Conservation (phyloP, 176 grass and related monocot species). For the Raddia distichophylla region DNA sequence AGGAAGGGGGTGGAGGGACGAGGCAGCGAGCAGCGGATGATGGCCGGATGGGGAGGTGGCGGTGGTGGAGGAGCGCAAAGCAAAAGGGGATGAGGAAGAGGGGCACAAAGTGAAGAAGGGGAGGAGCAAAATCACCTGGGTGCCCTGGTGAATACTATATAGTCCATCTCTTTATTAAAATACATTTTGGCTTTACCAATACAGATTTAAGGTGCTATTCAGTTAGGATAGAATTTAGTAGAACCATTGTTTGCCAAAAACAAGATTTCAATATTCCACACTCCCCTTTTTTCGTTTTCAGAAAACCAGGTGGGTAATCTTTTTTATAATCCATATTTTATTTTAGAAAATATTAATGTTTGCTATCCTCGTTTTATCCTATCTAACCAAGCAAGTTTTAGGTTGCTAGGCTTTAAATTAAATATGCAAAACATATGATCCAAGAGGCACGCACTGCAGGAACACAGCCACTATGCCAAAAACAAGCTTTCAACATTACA, state of each 20-base stretch:
- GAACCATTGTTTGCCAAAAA: not conserved
- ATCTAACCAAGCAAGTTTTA: conserved; percentile 13
- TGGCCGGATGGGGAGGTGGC: too few species aligned
- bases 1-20: too few species aligned
- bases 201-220: not conserved
- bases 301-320: not conserved
- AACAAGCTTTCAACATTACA: not conserved
- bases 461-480: too few species aligned
- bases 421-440: not conserved
- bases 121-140: too few species aligned
- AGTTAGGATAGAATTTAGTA: not conserved
- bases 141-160: too few species aligned
- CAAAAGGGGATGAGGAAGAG: too few species aligned
- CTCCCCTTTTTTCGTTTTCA: not conserved
- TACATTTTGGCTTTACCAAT: not conserved
- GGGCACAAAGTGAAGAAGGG: too few species aligned
- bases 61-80: too few species aligned
- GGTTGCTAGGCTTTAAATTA: not conserved
- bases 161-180: not conserved
- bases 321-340: not conserved
- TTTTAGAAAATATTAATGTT: not conserved
- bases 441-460: not conserved
- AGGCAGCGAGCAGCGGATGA: too few species aligned
- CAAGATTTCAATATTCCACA: not conserved
- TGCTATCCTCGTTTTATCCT: not conserved